Percentiles rank a stretch among this genome's conserved stretches.
Evolutionary conservation across 306 rosid genomes (phyloP).

Genomic region (Dryas drummondii): DNA sequence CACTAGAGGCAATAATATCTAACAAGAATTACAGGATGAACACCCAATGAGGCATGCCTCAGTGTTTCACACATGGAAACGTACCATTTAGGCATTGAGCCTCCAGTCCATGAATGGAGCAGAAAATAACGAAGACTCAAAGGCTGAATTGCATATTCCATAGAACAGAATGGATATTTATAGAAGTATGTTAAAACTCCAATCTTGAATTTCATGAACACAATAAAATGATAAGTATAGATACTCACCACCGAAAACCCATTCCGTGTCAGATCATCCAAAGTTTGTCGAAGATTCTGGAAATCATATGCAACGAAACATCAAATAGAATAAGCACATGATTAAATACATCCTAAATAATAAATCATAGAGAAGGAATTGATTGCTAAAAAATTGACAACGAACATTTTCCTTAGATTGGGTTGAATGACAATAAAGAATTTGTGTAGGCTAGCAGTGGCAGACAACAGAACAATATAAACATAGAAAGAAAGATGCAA

Average conservation of each 20-base stretch:
- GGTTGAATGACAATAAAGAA: background rate
- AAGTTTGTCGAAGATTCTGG: conserved; percentile 96
- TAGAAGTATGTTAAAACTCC: background rate
- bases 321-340: conserved; percentile 1
- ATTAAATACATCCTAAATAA: background rate
- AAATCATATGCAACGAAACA: conserved; percentile 28
- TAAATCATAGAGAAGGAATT: background rate
- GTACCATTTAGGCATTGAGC: background rate
- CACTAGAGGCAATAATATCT: background rate
- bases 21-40: background rate
- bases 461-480: background rate
- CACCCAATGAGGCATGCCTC: background rate
- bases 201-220: background rate
- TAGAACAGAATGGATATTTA: background rate
- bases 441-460: background rate
- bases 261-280: conserved; percentile 79
- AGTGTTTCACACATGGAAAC: background rate
- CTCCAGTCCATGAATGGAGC: background rate
- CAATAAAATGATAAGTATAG: background rate
- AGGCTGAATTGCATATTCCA: conserved; percentile 1
- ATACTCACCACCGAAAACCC: conserved; percentile 90
- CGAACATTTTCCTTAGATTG: background rate
- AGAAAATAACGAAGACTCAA: background rate
- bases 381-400: background rate
- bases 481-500: background rate